Evolutionary conservation across 73 alveolate genomes (phyloP).

Genomic region (Paramecium primaurelia): DNA sequence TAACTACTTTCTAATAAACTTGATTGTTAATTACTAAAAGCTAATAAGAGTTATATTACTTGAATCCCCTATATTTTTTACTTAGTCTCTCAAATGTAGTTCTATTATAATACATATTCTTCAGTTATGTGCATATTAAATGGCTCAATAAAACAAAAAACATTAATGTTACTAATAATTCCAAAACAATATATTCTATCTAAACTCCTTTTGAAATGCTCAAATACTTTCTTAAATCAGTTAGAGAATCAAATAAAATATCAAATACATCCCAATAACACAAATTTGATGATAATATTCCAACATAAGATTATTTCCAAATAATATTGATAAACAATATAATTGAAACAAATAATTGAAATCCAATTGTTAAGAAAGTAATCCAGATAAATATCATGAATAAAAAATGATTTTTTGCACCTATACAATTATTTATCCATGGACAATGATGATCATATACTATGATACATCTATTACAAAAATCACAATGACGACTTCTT

Average conservation of each 20-base stretch:
- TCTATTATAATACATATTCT: background rate
- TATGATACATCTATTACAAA: slow-evolving; percentile 54
- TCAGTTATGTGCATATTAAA: background rate
- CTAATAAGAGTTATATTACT: background rate
- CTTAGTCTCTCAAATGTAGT: background rate
- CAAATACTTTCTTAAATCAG: background rate
- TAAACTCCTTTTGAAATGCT: background rate
- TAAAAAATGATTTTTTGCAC: slow-evolving; percentile 58
- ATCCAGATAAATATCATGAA: background rate
- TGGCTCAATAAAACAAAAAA: background rate
- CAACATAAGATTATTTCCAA: background rate
- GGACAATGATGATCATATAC: slow-evolving; percentile 84
- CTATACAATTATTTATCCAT: slow-evolving; percentile 82
- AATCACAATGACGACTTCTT: slow-evolving; percentile 58
- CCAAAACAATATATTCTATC: background rate
- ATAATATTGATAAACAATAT: background rate
- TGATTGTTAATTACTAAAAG: background rate
- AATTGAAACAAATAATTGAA: background rate
- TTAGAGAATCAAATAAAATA: background rate
- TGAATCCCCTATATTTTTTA: background rate
- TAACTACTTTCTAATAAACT: background rate
- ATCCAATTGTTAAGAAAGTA: background rate
- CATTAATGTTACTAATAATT: background rate
- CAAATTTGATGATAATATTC: background rate
- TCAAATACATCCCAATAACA: background rate